Evolutionary conservation across 805 yeast species (phyloP), one percentile per base, ranked within the genome.

Genomic region (Lipomyces sp.): DNA sequence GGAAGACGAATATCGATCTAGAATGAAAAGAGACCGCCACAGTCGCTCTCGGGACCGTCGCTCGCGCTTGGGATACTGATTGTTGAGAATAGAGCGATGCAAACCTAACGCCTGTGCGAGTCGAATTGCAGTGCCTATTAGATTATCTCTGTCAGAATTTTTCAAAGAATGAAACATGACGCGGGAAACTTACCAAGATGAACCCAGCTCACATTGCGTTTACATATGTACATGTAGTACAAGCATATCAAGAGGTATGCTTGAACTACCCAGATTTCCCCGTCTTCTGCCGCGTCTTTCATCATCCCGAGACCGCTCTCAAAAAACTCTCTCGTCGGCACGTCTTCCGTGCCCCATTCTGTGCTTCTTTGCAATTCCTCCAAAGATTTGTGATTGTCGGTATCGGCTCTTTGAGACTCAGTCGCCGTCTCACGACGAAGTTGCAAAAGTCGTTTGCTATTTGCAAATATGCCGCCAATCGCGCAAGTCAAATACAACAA

Each of bases 51-150:
- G 47, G 14, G 45, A 36, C 18, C 32, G n/a, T 19, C 61, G 40
- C 37, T 58, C 47, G 5, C 37, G 36, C 11, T 40, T 56, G 1
- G 53, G 53, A 31, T 55, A 53, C 6, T 63, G 60, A 23, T 47
- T 43, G 45, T 59, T 63, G 36, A 62, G 54, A 54, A 62, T 54
- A 37, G 61, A 58, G 6, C 61, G 46, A 28, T 59, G 59, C 31
- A 75, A 45, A 0, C 78, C 79, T 35, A 74, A 56, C 0, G 75
- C 66, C 59, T 72, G 76, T 0, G 76, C 77, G 58, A 70, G 64
- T 23, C 76, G 62, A 16, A 75, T 72, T 0, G 78, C 72, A 14
- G 59, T 55, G 4, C 57, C 52, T 47, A n/a, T n/a, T n/a, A n/a
- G n/a, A n/a, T 13, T 5, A 14, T 14, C 14, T n/a, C 4, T 13